A percentile compares a stretch with the other conserved stretches of the same genome.
phyloP scores from a whole-genome alignment of 2,329 filamentous ascomycete genomes.

The Cladosporium cucumerinum region DNA sequence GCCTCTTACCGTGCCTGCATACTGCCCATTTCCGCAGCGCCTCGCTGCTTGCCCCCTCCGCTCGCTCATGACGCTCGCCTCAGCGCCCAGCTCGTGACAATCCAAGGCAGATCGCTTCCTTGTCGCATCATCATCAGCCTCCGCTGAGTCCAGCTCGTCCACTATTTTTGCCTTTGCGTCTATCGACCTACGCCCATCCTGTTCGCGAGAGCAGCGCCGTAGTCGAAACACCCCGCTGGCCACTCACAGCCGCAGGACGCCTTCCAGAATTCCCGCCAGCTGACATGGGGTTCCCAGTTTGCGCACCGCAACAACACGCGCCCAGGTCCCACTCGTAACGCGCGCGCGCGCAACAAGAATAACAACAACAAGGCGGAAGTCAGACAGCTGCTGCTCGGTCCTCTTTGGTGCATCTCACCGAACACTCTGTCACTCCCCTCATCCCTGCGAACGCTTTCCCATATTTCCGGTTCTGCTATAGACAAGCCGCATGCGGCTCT shows the following conservation, averaged over 20 bases:
- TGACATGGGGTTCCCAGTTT: conserved; percentile 11
- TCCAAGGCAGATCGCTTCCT: neutral
- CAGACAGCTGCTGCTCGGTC: neutral
- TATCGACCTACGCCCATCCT: conserved; percentile 7
- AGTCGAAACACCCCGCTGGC: conserved; percentile 7
- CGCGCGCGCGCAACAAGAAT: neutral
- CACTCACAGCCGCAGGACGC: conserved; percentile 7
- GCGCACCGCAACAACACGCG: neutral
- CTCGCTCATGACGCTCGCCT: neutral
- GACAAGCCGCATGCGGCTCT: conserved; percentile 12
- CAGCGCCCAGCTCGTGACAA: neutral
- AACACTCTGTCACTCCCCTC: neutral
- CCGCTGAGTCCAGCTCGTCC: neutral
- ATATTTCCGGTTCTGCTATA: conserved; percentile 5
- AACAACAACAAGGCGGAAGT: neutral
- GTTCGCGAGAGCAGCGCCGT: conserved; percentile 6
- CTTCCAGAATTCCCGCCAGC: neutral
- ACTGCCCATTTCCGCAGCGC: conserved; percentile 11
- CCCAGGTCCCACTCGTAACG: neutral
- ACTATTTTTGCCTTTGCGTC: conserved; percentile 9
- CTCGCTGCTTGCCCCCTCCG: neutral
- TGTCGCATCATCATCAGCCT: neutral
- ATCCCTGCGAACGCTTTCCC: conserved; percentile 4
- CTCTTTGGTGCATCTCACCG: neutral
- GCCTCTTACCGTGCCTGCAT: conserved; percentile 2